phyloP scores from a whole-genome alignment of 768 basidiomycete species.

The Suillus lakei region DNA sequence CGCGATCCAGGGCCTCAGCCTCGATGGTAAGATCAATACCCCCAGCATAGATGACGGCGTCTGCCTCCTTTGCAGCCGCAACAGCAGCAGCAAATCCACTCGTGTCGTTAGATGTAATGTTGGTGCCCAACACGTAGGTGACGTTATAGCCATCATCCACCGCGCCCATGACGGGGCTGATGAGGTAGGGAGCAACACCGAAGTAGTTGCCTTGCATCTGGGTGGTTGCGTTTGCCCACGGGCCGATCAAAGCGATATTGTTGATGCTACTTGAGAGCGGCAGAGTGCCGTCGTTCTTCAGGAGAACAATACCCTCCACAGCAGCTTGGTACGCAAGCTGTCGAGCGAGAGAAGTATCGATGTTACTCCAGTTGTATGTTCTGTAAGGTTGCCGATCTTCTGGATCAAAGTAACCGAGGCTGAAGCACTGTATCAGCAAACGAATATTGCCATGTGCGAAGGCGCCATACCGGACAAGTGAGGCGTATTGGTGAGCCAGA shows the following conservation, averaged over 20 bases:
- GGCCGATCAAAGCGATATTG: slow-evolving; percentile 62
- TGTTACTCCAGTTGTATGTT: slow-evolving; percentile 50
- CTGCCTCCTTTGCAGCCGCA: slow-evolving; percentile 51
- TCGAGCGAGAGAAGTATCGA: slow-evolving; percentile 53
- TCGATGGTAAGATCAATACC: slow-evolving; percentile 58
- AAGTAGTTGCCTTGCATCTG: slow-evolving; percentile 64
- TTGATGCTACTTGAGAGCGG: slow-evolving; percentile 52
- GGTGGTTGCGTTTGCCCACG: slow-evolving; percentile 58
- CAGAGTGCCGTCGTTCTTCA: slow-evolving; percentile 67
- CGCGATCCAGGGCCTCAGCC: slow-evolving; percentile 51
- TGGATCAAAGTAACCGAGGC: slow-evolving; percentile 63
- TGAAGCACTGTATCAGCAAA: slow-evolving; percentile 20
- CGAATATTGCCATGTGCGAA: too few relatives aligned
- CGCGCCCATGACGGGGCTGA: slow-evolving; percentile 56
- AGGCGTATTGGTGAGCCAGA: slow-evolving; percentile 52
- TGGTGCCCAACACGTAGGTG: slow-evolving; percentile 48
- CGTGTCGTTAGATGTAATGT: slow-evolving; percentile 42
- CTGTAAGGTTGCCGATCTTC: slow-evolving; percentile 54
- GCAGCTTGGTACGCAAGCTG: slow-evolving; percentile 55
- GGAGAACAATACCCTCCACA: slow-evolving; percentile 57
- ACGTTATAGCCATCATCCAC: slow-evolving; percentile 50
- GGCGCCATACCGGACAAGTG: slow-evolving; percentile 52
- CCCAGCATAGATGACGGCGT: slow-evolving; percentile 56
- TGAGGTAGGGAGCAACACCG: slow-evolving; percentile 58
- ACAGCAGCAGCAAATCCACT: slow-evolving; percentile 56